These are phyloP conservation scores for Trichosporon faecale DNA, from an alignment of 1,284 basidiomycete species.

Conservation along the genomic window DNA sequence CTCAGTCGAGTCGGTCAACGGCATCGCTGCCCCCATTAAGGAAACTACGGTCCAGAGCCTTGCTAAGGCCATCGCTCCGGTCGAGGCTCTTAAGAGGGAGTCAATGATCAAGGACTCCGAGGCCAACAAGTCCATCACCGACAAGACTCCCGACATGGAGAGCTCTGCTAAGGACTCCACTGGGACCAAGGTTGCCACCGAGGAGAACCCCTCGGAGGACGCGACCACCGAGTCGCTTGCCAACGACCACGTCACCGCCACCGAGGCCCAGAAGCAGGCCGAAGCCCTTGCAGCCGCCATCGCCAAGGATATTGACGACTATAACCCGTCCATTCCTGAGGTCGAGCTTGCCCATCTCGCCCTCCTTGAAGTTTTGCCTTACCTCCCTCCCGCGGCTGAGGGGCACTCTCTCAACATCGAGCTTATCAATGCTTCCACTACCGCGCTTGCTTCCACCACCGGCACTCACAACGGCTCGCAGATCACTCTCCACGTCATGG, in stretches of 20 bases:
- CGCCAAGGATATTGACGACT: neutral
- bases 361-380: neutral
- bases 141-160: neutral
- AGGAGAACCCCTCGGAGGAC: neutral
- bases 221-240: too few relatives aligned
- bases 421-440: neutral
- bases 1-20: too few relatives aligned
- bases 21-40: too few relatives aligned
- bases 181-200: neutral
- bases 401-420: neutral
- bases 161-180: neutral
- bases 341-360: neutral
- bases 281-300: neutral
- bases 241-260: too few relatives aligned
- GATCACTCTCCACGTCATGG: neutral
- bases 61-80: too few relatives aligned
- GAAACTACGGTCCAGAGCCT: too few relatives aligned
- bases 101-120: too few relatives aligned
- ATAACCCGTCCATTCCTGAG: neutral
- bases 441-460: neutral
- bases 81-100: too few relatives aligned
- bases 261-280: neutral
- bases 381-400: neutral
- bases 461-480: neutral
- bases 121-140: too few relatives aligned